Conservation (phyloP, 129 eudicot genomes). For the Flaveria bidentis region DNA sequence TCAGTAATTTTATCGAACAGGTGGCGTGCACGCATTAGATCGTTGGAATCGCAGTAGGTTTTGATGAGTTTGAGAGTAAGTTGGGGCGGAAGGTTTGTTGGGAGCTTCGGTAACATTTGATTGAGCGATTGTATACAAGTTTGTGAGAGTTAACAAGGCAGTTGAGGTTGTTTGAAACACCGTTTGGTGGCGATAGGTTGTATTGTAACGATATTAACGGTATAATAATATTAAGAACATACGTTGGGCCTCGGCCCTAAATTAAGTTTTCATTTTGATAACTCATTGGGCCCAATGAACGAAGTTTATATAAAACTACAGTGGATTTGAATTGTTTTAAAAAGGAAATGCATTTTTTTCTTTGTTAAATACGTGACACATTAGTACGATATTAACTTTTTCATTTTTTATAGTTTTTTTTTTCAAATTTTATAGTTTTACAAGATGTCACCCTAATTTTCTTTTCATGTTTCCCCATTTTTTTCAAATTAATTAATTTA, state of each 20-base stretch:
- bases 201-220: slow-evolving; percentile 19
- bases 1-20: slow-evolving; percentile 66
- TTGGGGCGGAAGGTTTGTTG: slow-evolving; percentile 58
- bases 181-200: slow-evolving; percentile 8
- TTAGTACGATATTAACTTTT: no score
- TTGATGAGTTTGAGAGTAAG: slow-evolving; percentile 53
- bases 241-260: background rate
- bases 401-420: no score
- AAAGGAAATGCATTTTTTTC: no score
- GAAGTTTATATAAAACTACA: no score
- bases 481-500: no score
- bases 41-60: slow-evolving; percentile 44
- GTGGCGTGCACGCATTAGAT: slow-evolving; percentile 68
- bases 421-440: no score
- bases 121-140: slow-evolving; percentile 9
- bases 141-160: background rate
- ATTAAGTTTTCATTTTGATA: background rate
- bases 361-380: no score
- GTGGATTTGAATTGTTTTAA: no score
- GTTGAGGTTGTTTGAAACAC: background rate
- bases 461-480: no score
- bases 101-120: slow-evolving; percentile 56
- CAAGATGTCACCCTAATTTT: no score
- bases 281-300: no score
- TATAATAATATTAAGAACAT: background rate